Percentiles rank a stretch among this genome's conserved stretches.
phyloP scores from a whole-genome alignment of 1,139 yeast species.

The Sugiyamaella neomexicana region DNA sequence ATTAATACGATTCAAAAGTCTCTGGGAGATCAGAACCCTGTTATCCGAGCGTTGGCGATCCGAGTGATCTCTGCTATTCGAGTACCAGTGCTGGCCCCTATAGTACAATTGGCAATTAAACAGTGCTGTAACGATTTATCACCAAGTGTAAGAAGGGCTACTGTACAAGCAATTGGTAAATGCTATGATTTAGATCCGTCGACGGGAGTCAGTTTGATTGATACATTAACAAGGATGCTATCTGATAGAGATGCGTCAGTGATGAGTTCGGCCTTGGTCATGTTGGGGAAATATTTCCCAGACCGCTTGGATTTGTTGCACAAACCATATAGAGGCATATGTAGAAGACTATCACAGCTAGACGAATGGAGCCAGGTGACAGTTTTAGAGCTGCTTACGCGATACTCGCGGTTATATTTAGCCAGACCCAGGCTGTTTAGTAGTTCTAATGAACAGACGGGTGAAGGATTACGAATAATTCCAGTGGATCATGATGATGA shows the following conservation, averaged over 20 bases:
- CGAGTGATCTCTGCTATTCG: conserved; percentile 78
- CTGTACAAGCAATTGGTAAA: conserved; percentile 75
- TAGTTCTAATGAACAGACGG: not conserved
- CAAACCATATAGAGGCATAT: conserved; percentile 63
- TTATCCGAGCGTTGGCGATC: conserved; percentile 69
- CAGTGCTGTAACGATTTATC: conserved; percentile 71
- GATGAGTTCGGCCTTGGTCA: conserved; percentile 64
- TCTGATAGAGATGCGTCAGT: conserved; percentile 67
- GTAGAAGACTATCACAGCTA: conserved; percentile 54
- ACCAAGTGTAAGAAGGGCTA: conserved; percentile 73
- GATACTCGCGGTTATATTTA: conserved; percentile 63
- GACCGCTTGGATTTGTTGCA: conserved; percentile 68
- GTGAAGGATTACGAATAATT: not conserved
- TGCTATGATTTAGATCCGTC: conserved; percentile 51
- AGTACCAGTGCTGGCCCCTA: conserved; percentile 78
- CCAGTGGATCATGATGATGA: conserved; percentile 27
- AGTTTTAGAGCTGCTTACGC: conserved; percentile 61
- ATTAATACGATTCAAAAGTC: conserved; percentile 91
- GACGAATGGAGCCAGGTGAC: conserved; percentile 78
- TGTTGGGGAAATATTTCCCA: conserved; percentile 56
- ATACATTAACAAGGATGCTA: conserved; percentile 53
- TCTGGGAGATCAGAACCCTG: conserved; percentile 66
- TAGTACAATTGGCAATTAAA: conserved; percentile 70
- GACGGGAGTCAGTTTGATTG: conserved; percentile 49
- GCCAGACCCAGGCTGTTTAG: conserved; percentile 33